A percentile compares a stretch with the other conserved stretches of the same genome.
These are phyloP conservation scores for Gymnopus androsaceus DNA, from an alignment of 1,284 basidiomycete species.

Conservation along the genomic window DNA sequence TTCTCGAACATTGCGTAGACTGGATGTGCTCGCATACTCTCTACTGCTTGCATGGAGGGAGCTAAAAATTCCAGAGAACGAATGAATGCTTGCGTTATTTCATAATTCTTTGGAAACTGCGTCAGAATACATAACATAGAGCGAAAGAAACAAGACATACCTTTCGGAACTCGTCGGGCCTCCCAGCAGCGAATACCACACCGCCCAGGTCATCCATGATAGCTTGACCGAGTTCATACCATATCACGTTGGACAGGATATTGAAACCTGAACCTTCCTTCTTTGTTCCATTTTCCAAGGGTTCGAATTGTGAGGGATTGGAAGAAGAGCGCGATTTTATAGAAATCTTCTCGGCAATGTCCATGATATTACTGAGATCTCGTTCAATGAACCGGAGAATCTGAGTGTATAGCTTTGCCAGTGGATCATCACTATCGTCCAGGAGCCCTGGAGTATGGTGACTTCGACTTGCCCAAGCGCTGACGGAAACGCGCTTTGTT, in stretches of 20 bases:
- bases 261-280: slow-evolving; percentile 59
- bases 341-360: slow-evolving; percentile 70
- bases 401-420: slow-evolving; percentile 79
- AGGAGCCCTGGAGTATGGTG: slow-evolving; percentile 52
- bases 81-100: slow-evolving; percentile 84
- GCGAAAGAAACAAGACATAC: slow-evolving; percentile 41
- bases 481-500: slow-evolving; percentile 46
- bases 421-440: slow-evolving; percentile 63
- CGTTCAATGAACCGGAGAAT: slow-evolving; percentile 80
- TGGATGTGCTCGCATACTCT: slow-evolving; percentile 71
- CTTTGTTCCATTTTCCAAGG: slow-evolving; percentile 22
- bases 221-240: slow-evolving; percentile 79
- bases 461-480: slow-evolving; percentile 24
- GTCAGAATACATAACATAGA: slow-evolving; percentile 12
- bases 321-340: slow-evolving; percentile 39
- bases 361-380: slow-evolving; percentile 72
- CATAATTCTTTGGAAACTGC: slow-evolving; percentile 63
- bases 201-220: slow-evolving; percentile 84
- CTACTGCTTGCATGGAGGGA: slow-evolving; percentile 71
- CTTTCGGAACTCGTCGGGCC: slow-evolving; percentile 87
- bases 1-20: slow-evolving; percentile 75
- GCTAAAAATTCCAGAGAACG: slow-evolving; percentile 81
- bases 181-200: slow-evolving; percentile 87
- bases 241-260: slow-evolving; percentile 85
- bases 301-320: slow-evolving; percentile 1